Percentiles rank a stretch among this genome's conserved stretches.
Conservation (phyloP, 257 asterid genomes). For the Paraleonurus japonicus region DNA sequence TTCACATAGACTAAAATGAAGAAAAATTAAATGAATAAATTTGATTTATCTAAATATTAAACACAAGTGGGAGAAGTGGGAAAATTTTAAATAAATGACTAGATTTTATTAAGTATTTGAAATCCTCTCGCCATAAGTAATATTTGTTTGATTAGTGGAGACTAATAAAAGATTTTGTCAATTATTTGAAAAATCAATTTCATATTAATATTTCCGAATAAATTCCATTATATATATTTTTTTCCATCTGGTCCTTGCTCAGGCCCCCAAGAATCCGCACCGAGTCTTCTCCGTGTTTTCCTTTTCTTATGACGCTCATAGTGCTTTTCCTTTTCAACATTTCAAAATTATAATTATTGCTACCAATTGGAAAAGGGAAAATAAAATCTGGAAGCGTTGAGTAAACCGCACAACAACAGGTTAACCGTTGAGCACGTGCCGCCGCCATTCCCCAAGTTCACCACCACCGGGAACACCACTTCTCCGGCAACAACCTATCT, state of each 20-base stretch:
- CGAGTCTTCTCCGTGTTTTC: constrained; percentile 21
- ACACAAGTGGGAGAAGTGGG: no score
- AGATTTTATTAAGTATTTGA: no score
- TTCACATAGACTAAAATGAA: no score
- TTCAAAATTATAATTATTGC: not conserved
- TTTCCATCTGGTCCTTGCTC: not conserved
- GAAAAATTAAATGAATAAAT: no score
- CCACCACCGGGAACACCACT: constrained; percentile 8
- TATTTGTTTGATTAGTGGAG: no score
- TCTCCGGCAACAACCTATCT: no score
- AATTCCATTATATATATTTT: not conserved
- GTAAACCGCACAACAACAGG: constrained; percentile 9
- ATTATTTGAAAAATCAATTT: not conserved
- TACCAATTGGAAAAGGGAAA: not conserved
- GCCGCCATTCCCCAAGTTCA: not conserved
- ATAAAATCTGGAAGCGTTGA: not conserved
- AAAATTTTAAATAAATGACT: no score
- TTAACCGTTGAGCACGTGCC: constrained; percentile 29
- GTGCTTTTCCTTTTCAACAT: not conserved
- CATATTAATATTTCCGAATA: not conserved
- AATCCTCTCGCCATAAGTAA: no score
- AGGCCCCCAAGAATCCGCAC: not conserved
- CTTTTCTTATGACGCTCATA: not conserved
- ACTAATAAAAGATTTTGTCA: no score
- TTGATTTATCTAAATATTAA: no score